Percentiles rank a stretch among this genome's conserved stretches.
These are phyloP conservation scores for Boletus rex-veris DNA, from an alignment of 768 basidiomycete species.

Conservation along the genomic window DNA sequence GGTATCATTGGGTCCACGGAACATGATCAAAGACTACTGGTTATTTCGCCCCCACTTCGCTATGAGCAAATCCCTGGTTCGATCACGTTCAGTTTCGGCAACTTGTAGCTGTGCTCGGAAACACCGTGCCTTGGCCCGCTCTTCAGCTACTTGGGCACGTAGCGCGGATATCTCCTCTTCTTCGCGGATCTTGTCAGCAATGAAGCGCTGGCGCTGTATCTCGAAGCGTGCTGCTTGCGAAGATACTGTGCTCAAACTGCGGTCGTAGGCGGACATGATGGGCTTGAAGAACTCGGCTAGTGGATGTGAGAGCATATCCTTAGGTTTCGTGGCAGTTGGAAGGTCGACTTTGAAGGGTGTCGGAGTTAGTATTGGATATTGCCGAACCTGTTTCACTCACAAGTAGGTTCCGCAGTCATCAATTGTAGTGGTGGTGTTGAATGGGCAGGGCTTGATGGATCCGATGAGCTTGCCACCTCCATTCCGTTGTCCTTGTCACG, in stretches of 20 bases:
- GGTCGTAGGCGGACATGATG: slow-evolving; percentile 11
- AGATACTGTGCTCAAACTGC: background rate
- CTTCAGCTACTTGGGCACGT: slow-evolving; percentile 6
- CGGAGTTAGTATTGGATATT: background rate
- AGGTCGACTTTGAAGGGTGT: background rate
- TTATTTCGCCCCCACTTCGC: slow-evolving; percentile 5
- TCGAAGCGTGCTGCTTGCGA: slow-evolving; percentile 8
- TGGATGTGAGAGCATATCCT: slow-evolving; percentile 2
- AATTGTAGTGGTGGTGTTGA: background rate
- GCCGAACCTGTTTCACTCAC: background rate
- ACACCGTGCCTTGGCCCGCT: slow-evolving; percentile 3
- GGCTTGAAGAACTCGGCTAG: slow-evolving; percentile 7
- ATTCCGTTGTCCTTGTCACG: background rate
- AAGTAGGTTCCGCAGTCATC: background rate
- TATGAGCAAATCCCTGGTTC: slow-evolving; percentile 7
- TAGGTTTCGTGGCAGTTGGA: background rate
- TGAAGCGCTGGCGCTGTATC: slow-evolving; percentile 7
- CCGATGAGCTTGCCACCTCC: slow-evolving; percentile 1
- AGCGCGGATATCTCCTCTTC: slow-evolving; percentile 3
- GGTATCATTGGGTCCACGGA: no score
- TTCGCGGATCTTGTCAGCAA: slow-evolving; percentile 2
- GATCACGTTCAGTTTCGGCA: slow-evolving; percentile 5
- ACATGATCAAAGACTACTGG: background rate
- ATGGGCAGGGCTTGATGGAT: background rate
- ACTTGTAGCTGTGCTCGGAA: slow-evolving; percentile 2